phyloP scores from a whole-genome alignment of 768 basidiomycete species.

The Naganishia onofrii region DNA sequence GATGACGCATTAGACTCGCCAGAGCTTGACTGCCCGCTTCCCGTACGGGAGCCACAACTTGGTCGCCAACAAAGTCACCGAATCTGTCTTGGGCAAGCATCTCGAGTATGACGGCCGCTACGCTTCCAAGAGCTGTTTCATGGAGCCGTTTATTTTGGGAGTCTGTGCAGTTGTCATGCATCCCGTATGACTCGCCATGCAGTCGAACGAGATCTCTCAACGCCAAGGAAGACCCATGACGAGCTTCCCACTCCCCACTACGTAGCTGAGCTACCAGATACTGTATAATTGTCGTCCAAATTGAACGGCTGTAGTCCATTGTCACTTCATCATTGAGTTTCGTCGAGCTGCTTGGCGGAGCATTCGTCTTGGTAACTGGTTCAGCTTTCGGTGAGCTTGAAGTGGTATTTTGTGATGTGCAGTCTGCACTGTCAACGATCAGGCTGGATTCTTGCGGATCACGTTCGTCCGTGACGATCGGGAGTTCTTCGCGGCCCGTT shows the following conservation, averaged over 20 bases:
- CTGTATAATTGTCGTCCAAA: conserved; percentile 62
- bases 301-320: conserved; percentile 36
- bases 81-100: conserved; percentile 96
- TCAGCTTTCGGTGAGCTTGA: conserved; percentile 16
- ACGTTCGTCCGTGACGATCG: background rate
- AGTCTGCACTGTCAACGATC: background rate
- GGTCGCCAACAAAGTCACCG: conserved; percentile 94
- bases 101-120: conserved; percentile 79
- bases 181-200: conserved; percentile 26
- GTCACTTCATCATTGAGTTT: background rate
- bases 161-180: background rate
- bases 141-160: conserved; percentile 23
- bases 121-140: conserved; percentile 46
- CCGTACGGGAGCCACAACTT: conserved; percentile 93
- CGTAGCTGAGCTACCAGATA: conserved; percentile 79
- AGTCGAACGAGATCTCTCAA: conserved; percentile 70
- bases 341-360: conserved; percentile 17
- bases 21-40: conserved; percentile 94
- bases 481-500: background rate
- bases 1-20: conserved; percentile 80
- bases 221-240: conserved; percentile 91
- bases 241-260: conserved; percentile 80
- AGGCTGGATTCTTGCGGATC: background rate
- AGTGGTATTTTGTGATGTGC: background rate
- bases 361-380: conserved; percentile 16